Evolutionary conservation across 371 early-diverging fungal genomes (phyloP), one percentile per base, ranked within the genome.

Genomic region (Catenaria anguillulae): DNA sequence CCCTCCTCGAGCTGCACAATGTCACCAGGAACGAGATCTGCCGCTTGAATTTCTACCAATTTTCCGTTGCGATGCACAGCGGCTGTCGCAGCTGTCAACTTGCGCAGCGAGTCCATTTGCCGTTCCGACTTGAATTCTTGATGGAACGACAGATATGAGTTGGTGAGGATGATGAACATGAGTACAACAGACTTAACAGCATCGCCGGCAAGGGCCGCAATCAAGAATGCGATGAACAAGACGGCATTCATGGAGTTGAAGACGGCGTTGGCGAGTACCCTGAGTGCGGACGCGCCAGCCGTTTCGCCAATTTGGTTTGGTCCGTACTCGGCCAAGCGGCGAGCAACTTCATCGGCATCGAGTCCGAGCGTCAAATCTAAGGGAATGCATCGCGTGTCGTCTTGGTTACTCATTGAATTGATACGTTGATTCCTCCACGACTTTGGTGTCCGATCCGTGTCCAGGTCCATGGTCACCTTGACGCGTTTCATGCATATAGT

Each of bases 21-120:
- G 69, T 95, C 94, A n/a, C 94, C 94, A 33, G 89, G 88, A 8
- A 90, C 92, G 8, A 93, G 67, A 33, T 83, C 83, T 33, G 68
- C 68, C 29, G 89, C 84, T n/a, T 85, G 78, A 24, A 92, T 71
- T 4, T 75, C 73, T 33, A 73, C 62, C 26, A 72, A 62, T 37
- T 66, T 66, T 61, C 87, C 84, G 74, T 81, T 79, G 58, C 92
- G 83, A 24, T 88, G 61, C 48, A 89, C 90, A 60, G 73, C 72
- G 13, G 81, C 84, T 46, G 75, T 72, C 17, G 87, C 81, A 1
- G 84, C 81, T 26, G 75, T 72, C 12, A 89, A 70, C 34, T 79
- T 79, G 43, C 72, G 71, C 46, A 82, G 65, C 0, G 86, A 82
- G 17, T 78, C 76, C 43, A 85, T 69, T n/a, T 82, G 77, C 62